Base-by-base conservation (phyloP, 2,329 filamentous ascomycete species). In the Curvularia verruculosa region DNA sequence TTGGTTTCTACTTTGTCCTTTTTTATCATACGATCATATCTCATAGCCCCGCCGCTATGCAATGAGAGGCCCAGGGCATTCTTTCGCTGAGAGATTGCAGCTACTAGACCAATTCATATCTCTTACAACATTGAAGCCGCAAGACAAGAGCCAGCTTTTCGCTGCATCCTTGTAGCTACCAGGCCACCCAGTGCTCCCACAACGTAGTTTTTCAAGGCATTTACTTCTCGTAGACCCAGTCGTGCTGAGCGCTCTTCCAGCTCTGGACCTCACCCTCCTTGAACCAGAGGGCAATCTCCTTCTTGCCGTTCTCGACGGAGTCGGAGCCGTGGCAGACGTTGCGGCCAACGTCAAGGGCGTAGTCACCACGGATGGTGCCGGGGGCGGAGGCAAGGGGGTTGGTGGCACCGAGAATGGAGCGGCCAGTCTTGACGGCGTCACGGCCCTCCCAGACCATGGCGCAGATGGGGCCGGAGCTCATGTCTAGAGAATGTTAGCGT, bases 301-400 rank as follows among this genome's bases (percentile, higher is more conserved):
- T 97, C 90, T 98, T 87, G 83, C 95, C 95, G 85, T 87, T 96
- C 88, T 99, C 95, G 82, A 99, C 94, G 79, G 86, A 88, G 87
- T 99, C 95, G 82, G 92, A 97, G 80, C 95, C 95, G 89, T 99
- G 95, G 91, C 94, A 98, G 84, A 98, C 92, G 86, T 99, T 99
- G 81, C 94, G 92, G 83, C 95, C 95, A 78, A 92, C 89, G 75
- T 92, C 88, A 73, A 94, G 90, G 80, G 90, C 90, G 80, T 80
- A 92, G 85, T 94, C 90, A 81, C 92, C 94, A 84, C 95, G 94
- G 87, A 99, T 99, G 84, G 95, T 99, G 80, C 95, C 95, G 66
- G 95, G 95, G 75, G 89, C 87, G 56, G 94, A 98, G 78, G 89
- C 91, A 68, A 95, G 87, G 76, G 95, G 95, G 90, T 99, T 98